Base-by-base conservation (phyloP, 768 basidiomycete species). In the Mycena leptocephala region DNA sequence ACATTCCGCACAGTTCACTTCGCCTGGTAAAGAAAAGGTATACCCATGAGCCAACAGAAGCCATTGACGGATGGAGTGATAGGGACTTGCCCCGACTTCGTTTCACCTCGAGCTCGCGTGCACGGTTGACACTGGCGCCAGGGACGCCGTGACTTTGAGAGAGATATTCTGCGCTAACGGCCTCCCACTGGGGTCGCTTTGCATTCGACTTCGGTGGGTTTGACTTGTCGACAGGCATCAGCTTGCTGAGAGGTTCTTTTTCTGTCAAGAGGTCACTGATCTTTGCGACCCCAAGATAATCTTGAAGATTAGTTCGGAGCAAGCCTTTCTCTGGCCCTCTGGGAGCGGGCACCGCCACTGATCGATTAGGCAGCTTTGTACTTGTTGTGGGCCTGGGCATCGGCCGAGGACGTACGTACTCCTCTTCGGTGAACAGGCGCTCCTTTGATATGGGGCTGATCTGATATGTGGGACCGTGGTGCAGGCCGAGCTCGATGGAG, bases 1-100 rank as follows among this genome's bases (percentile, higher is more conserved):
- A 89, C 94, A 95, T 84, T 95, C 94, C 80, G 94, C 93, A 85
- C 93, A 95, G 82, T 92, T 93, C 83, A 95, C 93, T 89, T 95
- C 78, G 59, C 81, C 81, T 82, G 64, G 39, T 74, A 70, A 75
- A 32, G 58, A 51, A 71, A 78, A 46, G 58, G 75, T 74, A 78
- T 61, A 55, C 61, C 30, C 26, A 69, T 67, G 37, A 69, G 58
- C 33, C 30, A 67, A 14, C 41, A 48, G 35, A 37, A 55, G 46
- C 74, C 41, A 59, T n/a, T n/a, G 43, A 46, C 43, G 1, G 20
- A 33, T 46, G 33, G 32, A 33, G 56, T 51, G 35, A 55, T 24
- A 9, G 80, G 1, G 70, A 77, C 85, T 71, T 24, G 81, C 94
- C 94, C 83, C 92, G 87, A 81, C 88, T 94, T 79, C 94, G 91